A percentile compares a stretch with the other conserved stretches of the same genome.
Conservation (phyloP, 2,329 filamentous ascomycete genomes). For the Chaetomium olivaceum region DNA sequence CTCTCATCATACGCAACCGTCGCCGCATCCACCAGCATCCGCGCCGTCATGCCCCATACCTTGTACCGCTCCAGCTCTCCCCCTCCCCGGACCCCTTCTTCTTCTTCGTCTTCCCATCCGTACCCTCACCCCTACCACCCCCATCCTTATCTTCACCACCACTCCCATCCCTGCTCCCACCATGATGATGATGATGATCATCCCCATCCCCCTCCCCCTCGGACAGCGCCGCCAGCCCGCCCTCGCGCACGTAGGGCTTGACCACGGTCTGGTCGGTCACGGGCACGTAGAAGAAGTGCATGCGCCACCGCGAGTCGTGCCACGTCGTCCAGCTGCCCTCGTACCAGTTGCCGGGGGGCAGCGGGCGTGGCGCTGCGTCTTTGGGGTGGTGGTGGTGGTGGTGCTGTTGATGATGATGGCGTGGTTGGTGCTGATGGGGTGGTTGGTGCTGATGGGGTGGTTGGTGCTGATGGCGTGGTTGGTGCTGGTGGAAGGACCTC, state of each 20-base stretch:
- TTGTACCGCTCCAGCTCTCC: slow-evolving; percentile 62
- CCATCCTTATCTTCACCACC: no score
- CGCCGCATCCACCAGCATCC: slow-evolving; percentile 86
- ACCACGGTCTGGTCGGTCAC: slow-evolving; percentile 69
- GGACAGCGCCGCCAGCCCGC: slow-evolving; percentile 47
- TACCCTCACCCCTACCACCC: no score
- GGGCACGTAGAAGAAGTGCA: slow-evolving; percentile 93
- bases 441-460: neutral
- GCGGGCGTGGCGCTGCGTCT: slow-evolving; percentile 25
- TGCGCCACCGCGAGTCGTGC: slow-evolving; percentile 74
- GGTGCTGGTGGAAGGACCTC: slow-evolving; percentile 16
- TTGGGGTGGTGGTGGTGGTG: neutral
- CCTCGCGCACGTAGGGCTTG: slow-evolving; percentile 49
- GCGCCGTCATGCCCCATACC: slow-evolving; percentile 93
- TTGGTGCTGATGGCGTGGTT: no score
- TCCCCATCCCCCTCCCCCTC: slow-evolving; percentile 37
- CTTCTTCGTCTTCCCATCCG: slow-evolving; percentile 19
- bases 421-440: neutral
- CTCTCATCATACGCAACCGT: slow-evolving; percentile 78
- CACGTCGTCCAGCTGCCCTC: slow-evolving; percentile 78
- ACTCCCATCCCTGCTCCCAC: no score
- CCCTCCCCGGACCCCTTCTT: slow-evolving; percentile 45
- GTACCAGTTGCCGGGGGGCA: slow-evolving; percentile 72
- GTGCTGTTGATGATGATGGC: neutral
- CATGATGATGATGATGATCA: no score